Evolutionary conservation across 148 eudicot genomes (phyloP).

Genomic region (Silene uniflora): DNA sequence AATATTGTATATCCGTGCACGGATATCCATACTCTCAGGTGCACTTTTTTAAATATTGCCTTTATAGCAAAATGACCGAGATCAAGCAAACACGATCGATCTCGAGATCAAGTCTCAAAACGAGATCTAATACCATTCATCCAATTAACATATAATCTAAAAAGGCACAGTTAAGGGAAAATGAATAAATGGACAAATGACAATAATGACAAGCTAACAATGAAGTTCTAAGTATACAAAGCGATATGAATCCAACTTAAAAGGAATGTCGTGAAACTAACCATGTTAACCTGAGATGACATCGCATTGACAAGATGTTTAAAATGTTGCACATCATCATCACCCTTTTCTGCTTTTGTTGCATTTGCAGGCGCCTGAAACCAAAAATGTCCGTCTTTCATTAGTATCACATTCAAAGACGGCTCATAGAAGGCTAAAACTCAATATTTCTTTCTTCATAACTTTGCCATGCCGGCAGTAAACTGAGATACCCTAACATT

Average conservation of each 20-base stretch:
- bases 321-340: constrained; percentile 14
- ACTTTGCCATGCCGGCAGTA: not conserved
- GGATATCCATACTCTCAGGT: not conserved
- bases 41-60: not conserved
- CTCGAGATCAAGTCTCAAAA: no score
- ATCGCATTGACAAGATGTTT: constrained; percentile 10
- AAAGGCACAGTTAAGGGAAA: not conserved
- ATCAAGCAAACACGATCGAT: no score
- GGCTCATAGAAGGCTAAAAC: not conserved
- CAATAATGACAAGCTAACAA: not conserved
- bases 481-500: not conserved
- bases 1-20: not conserved
- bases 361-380: constrained; percentile 17
- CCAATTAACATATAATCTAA: not conserved
- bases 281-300: constrained; percentile 13
- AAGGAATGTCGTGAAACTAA: constrained; percentile 2
- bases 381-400: not conserved
- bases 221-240: not conserved
- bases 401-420: constrained; percentile 6
- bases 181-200: not conserved
- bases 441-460: not conserved
- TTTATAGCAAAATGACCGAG: no score
- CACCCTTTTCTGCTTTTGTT: not conserved
- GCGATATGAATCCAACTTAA: not conserved
- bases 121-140: not conserved